Evolutionary conservation across 163 green algal genomes (phyloP).

Genomic region (Trebouxia gelatinosa): DNA sequence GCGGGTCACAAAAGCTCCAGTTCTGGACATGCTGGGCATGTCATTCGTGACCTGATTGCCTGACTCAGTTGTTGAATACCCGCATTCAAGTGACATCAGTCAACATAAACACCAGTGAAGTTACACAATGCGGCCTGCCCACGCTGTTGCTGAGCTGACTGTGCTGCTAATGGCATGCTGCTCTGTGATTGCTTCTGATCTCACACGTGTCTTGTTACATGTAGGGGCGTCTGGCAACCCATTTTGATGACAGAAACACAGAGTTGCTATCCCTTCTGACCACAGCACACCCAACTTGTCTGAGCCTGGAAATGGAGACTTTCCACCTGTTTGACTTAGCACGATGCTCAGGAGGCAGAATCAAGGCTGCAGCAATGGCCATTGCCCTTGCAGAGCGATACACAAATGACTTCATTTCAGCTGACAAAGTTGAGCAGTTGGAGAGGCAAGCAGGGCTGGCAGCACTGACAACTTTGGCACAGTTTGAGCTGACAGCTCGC

Average conservation of each 20-base stretch:
- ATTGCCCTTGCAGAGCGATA: conserved; percentile 62
- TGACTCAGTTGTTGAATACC: no score
- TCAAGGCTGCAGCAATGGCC: conserved; percentile 51
- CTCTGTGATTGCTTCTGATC: no score
- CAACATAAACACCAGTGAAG: no score
- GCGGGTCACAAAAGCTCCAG: no score
- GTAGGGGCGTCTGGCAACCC: not conserved
- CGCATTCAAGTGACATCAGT: no score
- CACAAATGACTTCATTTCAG: conserved; percentile 56
- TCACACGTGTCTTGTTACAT: not conserved
- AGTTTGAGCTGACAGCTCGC: no score
- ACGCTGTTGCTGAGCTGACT: no score
- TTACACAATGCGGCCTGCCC: no score
- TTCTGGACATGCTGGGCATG: no score
- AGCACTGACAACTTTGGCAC: conserved; percentile 30
- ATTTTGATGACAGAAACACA: conserved; percentile 18
- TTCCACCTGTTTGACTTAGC: conserved; percentile 76
- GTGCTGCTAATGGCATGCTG: no score
- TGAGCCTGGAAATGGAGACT: conserved; percentile 79
- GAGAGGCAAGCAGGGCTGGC: conserved; percentile 41
- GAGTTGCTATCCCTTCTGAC: conserved; percentile 35
- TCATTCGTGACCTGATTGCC: no score
- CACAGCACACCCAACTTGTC: conserved; percentile 39
- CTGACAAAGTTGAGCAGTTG: conserved; percentile 45
- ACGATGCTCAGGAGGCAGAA: conserved; percentile 53